These are phyloP conservation scores for Ceratobasidium sp. DNA, from an alignment of 1,284 basidiomycete genomes.

Conservation along the genomic window DNA sequence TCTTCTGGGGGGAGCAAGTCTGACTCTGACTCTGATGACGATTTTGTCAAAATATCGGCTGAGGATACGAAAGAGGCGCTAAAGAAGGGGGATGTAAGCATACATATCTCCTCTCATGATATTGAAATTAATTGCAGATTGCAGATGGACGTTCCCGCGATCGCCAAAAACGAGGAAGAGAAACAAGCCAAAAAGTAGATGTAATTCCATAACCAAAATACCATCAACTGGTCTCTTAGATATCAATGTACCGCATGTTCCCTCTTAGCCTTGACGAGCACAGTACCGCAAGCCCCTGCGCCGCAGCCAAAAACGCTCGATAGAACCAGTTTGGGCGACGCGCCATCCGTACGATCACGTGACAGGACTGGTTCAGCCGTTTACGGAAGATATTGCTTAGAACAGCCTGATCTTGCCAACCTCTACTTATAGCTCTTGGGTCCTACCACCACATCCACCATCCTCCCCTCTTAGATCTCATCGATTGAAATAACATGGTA, in stretches of 20 bases:
- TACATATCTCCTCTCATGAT: neutral
- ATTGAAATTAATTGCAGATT: neutral
- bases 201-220: neutral
- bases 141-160: slow-evolving; percentile 33
- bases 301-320: slow-evolving; percentile 3
- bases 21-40: slow-evolving; percentile 23
- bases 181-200: slow-evolving; percentile 31
- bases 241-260: neutral
- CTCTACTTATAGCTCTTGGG: slow-evolving; percentile 21
- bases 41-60: slow-evolving; percentile 22
- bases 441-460: slow-evolving; percentile 20
- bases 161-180: slow-evolving; percentile 32
- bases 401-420: slow-evolving; percentile 27
- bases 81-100: slow-evolving; percentile 19
- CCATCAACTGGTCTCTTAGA: neutral
- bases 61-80: slow-evolving; percentile 20
- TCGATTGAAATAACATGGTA: slow-evolving; percentile 32
- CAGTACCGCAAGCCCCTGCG: slow-evolving; percentile 4
- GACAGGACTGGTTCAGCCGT: slow-evolving; percentile 21
- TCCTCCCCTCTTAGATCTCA: slow-evolving; percentile 13
- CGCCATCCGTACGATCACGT: slow-evolving; percentile 10
- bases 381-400: slow-evolving; percentile 14
- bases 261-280: slow-evolving; percentile 25
- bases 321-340: neutral
- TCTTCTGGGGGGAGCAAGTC: slow-evolving; percentile 7